Evolutionary conservation across 2,329 filamentous ascomycete species (phyloP), one percentile per base, ranked within the genome.

Genomic region (Beauveria rudraprayagi): DNA sequence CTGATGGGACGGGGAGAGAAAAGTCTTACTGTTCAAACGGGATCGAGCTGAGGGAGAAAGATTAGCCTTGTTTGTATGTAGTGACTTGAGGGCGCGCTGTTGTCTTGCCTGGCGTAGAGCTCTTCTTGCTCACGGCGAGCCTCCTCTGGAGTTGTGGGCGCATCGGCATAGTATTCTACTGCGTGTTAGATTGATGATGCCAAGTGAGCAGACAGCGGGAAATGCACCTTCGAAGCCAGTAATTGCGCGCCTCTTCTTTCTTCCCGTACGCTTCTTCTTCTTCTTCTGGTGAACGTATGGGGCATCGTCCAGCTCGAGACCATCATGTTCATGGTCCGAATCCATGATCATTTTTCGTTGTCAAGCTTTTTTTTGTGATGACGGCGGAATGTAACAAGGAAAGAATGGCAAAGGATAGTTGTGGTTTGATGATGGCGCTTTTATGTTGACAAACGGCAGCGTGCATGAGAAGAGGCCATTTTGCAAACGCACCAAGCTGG

Each of bases 151-250:
- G 88, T 92, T 63, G 95, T 75, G 0, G 92, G 92, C 1, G 87
- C 81, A 71, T 97, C 93, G 14, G 89, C 86, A 70, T 84, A 94
- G 71, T 85, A 91, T 64, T 92, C 87, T 83, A 43, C 44, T 14
- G 2, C 3, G 6, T 16, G 10, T 55, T 30, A 55, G 40, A 34
- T 30, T 11, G 11, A 5, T 3, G 24, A 47, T 1, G 4, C 24
- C 17, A 26, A 4, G 22, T 24, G 1, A 46, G 3, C 6, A 44
- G 1, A 26, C 11, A 24, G n/a, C 5, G 14, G 24, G 37, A 11
- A 48, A 69, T 3, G 26, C 9, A 43, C 55, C 55, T 19, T 57
- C 55, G 10, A 57, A 57, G 16, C 55, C 55, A 19, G 55, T 57
- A 1, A 17, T 16, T 1, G n/a, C 22, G 3, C 28, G 48, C 16